A percentile compares a stretch with the other conserved stretches of the same genome.
Conservation (phyloP, 2,329 filamentous ascomycete species). For the Lachnellula arida region DNA sequence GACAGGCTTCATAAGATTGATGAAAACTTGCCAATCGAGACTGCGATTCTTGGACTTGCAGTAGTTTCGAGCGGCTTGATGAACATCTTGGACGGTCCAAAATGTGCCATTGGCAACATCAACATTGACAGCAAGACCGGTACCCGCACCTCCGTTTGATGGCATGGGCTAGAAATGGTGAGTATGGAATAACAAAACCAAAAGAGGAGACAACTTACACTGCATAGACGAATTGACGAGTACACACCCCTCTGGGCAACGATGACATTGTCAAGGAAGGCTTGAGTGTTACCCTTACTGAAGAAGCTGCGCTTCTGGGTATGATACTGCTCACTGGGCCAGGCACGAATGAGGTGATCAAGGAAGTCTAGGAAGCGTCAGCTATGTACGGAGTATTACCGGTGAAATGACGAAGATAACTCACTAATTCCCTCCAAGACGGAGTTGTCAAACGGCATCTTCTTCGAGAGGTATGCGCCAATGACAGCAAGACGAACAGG, state of each 20-base stretch:
- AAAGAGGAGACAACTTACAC: conserved; percentile 38
- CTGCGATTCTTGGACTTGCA: conserved; percentile 23
- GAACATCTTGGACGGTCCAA: conserved; percentile 51
- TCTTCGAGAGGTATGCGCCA: conserved; percentile 58
- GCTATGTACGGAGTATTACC: background rate
- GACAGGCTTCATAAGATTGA: conserved; percentile 19
- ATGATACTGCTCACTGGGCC: conserved; percentile 62
- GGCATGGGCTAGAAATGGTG: conserved; percentile 15
- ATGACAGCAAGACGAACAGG: conserved; percentile 64
- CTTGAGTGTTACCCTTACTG: conserved; percentile 23
- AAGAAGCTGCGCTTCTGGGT: conserved; percentile 84
- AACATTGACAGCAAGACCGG: conserved; percentile 74
- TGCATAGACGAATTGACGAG: conserved; percentile 72
- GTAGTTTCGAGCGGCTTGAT: conserved; percentile 32
- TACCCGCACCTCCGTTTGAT: conserved; percentile 33
- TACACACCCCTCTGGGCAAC: conserved; percentile 88
- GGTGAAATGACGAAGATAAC: conserved; percentile 20
- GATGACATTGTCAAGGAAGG: conserved; percentile 56
- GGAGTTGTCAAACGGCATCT: conserved; percentile 55
- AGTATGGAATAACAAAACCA: conserved; percentile 3
- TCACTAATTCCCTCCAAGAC: conserved; percentile 74
- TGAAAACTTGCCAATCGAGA: conserved; percentile 21
- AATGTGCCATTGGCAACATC: conserved; percentile 92
- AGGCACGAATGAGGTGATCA: conserved; percentile 81
- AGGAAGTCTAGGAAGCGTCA: conserved; percentile 57